Percentiles rank a stretch among this genome's conserved stretches.
Conservation (phyloP, 805 yeast species). For the Ogataea siamensis region DNA sequence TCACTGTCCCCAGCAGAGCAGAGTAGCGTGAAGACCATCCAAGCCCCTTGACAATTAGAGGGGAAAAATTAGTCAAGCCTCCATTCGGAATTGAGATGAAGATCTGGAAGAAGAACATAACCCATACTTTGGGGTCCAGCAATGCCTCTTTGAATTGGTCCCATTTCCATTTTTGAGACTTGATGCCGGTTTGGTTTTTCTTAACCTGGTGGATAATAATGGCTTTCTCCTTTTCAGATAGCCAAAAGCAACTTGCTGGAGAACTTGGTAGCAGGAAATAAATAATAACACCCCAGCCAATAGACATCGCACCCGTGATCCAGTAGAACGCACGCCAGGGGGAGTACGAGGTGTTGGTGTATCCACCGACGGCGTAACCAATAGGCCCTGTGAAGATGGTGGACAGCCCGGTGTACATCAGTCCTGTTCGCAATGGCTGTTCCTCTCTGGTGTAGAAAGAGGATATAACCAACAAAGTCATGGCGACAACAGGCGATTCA, state of each 20-base stretch:
- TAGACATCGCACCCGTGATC: conserved; percentile 57
- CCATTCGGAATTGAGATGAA: conserved; percentile 57
- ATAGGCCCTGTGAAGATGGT: conserved; percentile 49
- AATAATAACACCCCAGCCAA: conserved; percentile 44
- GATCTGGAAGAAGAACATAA: conserved; percentile 44
- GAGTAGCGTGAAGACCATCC: conserved; percentile 31
- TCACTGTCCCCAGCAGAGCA: conserved; percentile 37
- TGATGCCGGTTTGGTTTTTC: conserved; percentile 58
- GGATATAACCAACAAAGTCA: conserved; percentile 50
- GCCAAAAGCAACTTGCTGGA: conserved; percentile 51
- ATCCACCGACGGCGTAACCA: conserved; percentile 43
- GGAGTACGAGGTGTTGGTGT: conserved; percentile 38
- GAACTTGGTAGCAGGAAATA: conserved; percentile 46
- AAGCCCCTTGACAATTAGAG: conserved; percentile 35
- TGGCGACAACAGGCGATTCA: conserved; percentile 55
- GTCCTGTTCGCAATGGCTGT: conserved; percentile 42
- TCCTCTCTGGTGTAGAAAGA: conserved; percentile 55
- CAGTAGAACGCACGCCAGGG: conserved; percentile 63
- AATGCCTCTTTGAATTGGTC: conserved; percentile 57
- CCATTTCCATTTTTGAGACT: conserved; percentile 51
- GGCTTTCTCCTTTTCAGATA: conserved; percentile 45
- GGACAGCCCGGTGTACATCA: conserved; percentile 43
- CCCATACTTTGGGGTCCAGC: conserved; percentile 50
- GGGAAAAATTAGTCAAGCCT: conserved; percentile 49
- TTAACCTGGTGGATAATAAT: conserved; percentile 56